Evolutionary conservation across 1,284 basidiomycete genomes (phyloP).

Genomic region (Papiliotrema flavescens): DNA sequence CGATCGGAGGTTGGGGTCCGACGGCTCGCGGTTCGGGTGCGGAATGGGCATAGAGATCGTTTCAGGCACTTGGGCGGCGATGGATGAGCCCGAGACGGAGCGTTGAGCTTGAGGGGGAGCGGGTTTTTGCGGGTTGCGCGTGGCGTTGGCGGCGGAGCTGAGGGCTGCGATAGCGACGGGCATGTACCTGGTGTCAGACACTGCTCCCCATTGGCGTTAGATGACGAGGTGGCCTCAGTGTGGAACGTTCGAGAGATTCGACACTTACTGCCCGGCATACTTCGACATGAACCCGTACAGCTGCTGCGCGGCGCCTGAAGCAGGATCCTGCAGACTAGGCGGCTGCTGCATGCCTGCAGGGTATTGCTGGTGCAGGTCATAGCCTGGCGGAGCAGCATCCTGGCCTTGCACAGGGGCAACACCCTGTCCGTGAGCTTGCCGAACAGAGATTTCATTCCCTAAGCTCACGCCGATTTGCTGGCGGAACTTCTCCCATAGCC

Average conservation of each 20-base stretch:
- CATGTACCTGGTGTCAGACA: constrained; percentile 31
- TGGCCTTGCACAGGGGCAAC: background rate
- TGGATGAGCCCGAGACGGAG: background rate
- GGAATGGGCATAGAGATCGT: constrained; percentile 35
- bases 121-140: constrained; percentile 3
- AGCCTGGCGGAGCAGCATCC: constrained; percentile 2
- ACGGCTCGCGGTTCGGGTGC: constrained; percentile 14
- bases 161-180: constrained; percentile 41
- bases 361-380: constrained; percentile 2
- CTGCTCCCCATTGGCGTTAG: too few species aligned
- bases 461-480: constrained; percentile 38
- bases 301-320: constrained; percentile 39
- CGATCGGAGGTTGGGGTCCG: constrained; percentile 19
- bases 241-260: too few species aligned
- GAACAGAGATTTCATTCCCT: background rate
- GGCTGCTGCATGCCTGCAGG: constrained; percentile 27
- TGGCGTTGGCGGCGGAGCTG: constrained; percentile 23
- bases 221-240: too few species aligned
- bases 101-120: background rate
- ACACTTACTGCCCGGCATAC: constrained; percentile 40
- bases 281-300: constrained; percentile 31
- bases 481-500: constrained; percentile 40
- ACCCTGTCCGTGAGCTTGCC: background rate
- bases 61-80: constrained; percentile 18
- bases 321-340: constrained; percentile 44